Base-by-base conservation (phyloP, 176 grass and related monocot species). In the Phragmites australis region DNA sequence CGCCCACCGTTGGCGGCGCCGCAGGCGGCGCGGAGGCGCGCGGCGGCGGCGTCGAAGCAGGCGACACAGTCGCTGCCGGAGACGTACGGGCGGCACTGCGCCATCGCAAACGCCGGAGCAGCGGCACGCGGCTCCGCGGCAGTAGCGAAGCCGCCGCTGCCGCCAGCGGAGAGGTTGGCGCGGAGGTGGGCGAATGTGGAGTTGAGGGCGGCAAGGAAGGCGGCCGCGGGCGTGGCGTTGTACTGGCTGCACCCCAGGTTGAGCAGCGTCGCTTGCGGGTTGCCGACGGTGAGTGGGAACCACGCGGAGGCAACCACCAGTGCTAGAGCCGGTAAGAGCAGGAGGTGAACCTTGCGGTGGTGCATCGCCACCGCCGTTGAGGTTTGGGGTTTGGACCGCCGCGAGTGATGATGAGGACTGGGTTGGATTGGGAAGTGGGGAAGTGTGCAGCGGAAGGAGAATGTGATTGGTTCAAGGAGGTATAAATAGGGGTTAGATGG, bases 1-100 rank as follows among this genome's bases (percentile, higher is more conserved):
- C 93, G 88, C 1, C 85, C 93, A 12, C 93, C 93, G 75, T 90
- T 87, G 51, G 85, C 72, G 53, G 74, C 45, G 22, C 64, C 65
- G 77, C 93, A 95, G 12, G 43, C 11, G 10, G 29, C 18, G 44
- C 75, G 90, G 76, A 97, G 83, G 32, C 57, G 65, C 50, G 75
- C 25, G 25, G 53, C 88, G 23, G 93, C 88, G 46, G 66, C 72
- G 42, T 84, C 81, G 83, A 93, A 83, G 88, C 90, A 97, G 41
- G 81, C 60, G 15, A 78, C 61, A 77, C 90, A 97, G 54, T 93
- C 88, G 26, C 44, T 56, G 9, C 64, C 59, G 32, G 77, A 60
- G 60, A 97, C 85, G 66, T 97, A 97, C 2, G 70, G 79, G 59
- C 88, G 90, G 86, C 93, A 97, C 90, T 91, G 88, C 83, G 83